These are phyloP conservation scores for Gliomastix tumulicola DNA, from an alignment of 2,329 filamentous ascomycete genomes.

Conservation along the genomic window DNA sequence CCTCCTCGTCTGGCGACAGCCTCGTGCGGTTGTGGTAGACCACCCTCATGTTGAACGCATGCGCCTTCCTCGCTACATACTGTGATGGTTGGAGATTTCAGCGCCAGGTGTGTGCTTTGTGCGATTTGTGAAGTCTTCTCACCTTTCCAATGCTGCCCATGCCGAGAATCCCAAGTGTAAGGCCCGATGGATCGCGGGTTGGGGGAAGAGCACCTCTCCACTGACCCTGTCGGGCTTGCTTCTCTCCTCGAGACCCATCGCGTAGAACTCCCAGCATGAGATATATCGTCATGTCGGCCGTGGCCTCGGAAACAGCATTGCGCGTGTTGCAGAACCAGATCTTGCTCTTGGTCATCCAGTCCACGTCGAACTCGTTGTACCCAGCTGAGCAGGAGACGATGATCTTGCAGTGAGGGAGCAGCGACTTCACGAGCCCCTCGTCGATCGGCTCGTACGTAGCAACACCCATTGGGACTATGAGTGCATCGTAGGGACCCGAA, in stretches of 20 bases:
- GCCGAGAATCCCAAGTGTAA: conserved; percentile 39
- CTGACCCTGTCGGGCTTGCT: conserved; percentile 39
- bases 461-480: conserved; percentile 42
- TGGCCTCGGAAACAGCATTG: conserved; percentile 60
- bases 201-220: conserved; percentile 41
- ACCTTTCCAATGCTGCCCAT: conserved; percentile 36
- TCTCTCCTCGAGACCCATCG: conserved; percentile 32
- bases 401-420: conserved; percentile 32
- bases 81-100: conserved; percentile 9
- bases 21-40: conserved; percentile 33
- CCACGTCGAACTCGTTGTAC: conserved; percentile 66
- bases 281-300: conserved; percentile 43
- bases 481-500: conserved; percentile 31
- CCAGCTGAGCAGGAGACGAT: conserved; percentile 42
- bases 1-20: conserved; percentile 18
- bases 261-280: conserved; percentile 63
- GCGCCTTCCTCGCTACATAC: conserved; percentile 29
- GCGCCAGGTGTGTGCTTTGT: neutral
- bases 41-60: conserved; percentile 33
- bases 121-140: neutral
- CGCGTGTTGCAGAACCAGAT: conserved; percentile 62
- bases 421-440: conserved; percentile 26
- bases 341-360: conserved; percentile 45
- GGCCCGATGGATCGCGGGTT: conserved; percentile 28
- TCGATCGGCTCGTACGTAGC: conserved; percentile 41